phyloP scores from a whole-genome alignment of 192 early-diverging fungal genomes.

The Coemansia nantahalensis region DNA sequence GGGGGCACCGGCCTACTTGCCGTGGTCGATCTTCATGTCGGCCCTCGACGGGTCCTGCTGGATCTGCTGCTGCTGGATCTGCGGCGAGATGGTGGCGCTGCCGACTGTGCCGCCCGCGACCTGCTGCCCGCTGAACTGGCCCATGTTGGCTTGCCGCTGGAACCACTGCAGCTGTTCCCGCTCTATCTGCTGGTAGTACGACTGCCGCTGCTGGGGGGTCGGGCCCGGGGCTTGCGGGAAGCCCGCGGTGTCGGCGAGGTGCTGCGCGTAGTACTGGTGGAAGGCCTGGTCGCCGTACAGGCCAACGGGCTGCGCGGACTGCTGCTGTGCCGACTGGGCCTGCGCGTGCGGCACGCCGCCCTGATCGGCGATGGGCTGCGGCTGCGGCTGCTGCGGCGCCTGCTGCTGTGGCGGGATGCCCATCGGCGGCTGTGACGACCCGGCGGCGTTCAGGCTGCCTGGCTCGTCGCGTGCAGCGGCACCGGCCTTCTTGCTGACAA shows the following conservation, averaged over 20 bases:
- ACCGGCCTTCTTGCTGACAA: constrained; percentile 34
- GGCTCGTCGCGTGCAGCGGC: background rate
- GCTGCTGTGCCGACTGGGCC: constrained; percentile 2
- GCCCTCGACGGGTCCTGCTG: constrained; percentile 4
- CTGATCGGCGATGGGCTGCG: constrained; percentile 1
- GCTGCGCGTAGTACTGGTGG: constrained; percentile 52
- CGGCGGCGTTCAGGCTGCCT: background rate
- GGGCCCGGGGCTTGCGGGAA: constrained; percentile 30
- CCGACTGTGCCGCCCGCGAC: constrained; percentile 4
- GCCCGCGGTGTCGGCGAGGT: constrained; percentile 39
- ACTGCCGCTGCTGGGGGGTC: constrained; percentile 39
- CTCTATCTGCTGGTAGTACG: constrained; percentile 53
- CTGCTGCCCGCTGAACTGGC: constrained; percentile 13
- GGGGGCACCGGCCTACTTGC: background rate
- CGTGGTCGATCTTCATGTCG: constrained; percentile 19
- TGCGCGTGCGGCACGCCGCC: background rate
- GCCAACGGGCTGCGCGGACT: constrained; percentile 8
- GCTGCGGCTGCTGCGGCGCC: constrained; percentile 1
- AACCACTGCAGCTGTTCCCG: constrained; percentile 52
- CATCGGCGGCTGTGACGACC: constrained; percentile 3
- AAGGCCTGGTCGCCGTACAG: constrained; percentile 33
- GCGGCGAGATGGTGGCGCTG: constrained; percentile 17
- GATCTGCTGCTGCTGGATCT: constrained; percentile 23
- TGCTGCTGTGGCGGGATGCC: constrained; percentile 1
- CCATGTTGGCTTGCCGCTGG: constrained; percentile 43